Conservation (phyloP, 441 rosid genomes). For the Populus hybrid region DNA sequence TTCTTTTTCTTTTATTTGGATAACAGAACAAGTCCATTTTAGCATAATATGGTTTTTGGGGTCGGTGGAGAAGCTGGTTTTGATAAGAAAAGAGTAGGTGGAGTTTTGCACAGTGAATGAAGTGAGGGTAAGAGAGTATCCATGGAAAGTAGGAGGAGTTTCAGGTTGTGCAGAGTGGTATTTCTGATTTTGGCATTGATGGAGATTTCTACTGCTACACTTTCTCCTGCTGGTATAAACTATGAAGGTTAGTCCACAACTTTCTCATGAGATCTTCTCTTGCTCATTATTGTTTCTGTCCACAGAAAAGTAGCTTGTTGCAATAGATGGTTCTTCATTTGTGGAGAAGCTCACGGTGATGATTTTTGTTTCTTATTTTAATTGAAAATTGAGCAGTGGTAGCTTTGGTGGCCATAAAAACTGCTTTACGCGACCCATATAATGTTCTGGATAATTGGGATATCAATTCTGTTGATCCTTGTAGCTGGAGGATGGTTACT, state of each 20-base stretch:
- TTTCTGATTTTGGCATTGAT: constrained; percentile 56
- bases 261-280: constrained; percentile 13
- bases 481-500: constrained; percentile 96
- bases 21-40: constrained; percentile 21
- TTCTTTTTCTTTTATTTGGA: constrained; percentile 23
- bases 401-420: constrained; percentile 77
- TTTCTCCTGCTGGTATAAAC: constrained; percentile 88
- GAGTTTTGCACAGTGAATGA: constrained; percentile 27
- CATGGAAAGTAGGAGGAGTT: constrained; percentile 41
- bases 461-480: constrained; percentile 89
- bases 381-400: constrained; percentile 58
- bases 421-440: constrained; percentile 71
- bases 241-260: constrained; percentile 66
- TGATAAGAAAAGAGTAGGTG: constrained; percentile 17
- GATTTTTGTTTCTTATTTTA: constrained; percentile 6
- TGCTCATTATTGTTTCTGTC: background rate
- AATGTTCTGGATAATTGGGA: constrained; percentile 91
- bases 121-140: constrained; percentile 20
- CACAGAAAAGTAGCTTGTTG: background rate
- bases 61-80: constrained; percentile 27
- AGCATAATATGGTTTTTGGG: constrained; percentile 26
- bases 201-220: constrained; percentile 66
- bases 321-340: background rate
- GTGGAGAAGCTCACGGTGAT: background rate
- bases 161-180: constrained; percentile 43